Conservation (phyloP, 495 filamentous ascomycete species). For the Poronia punctata region DNA sequence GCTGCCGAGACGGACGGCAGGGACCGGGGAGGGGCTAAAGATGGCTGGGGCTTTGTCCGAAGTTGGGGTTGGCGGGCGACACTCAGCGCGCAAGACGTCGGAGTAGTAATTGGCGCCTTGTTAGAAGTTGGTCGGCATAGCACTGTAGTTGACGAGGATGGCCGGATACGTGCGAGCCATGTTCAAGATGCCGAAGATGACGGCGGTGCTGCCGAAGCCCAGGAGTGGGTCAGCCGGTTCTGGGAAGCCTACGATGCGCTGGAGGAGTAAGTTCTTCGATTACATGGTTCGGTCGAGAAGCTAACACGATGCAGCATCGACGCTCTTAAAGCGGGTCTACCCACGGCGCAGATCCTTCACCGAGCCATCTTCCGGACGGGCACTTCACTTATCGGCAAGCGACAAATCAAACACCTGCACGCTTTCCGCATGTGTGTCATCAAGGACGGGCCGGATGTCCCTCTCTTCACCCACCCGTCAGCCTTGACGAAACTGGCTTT, state of each 20-base stretch:
- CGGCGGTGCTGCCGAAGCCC: slow-evolving; percentile 39
- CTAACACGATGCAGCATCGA: slow-evolving; percentile 50
- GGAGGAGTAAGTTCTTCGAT: slow-evolving; percentile 47
- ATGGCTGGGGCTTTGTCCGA: slow-evolving; percentile 93
- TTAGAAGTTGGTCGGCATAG: slow-evolving; percentile 74
- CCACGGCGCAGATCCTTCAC: slow-evolving; percentile 81
- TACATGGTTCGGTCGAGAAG: slow-evolving; percentile 3
- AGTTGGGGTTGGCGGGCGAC: slow-evolving; percentile 98
- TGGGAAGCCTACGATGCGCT: slow-evolving; percentile 94
- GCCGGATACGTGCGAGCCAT: slow-evolving; percentile 29
- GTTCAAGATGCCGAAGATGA: slow-evolving; percentile 39
- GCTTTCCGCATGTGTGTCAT: slow-evolving; percentile 94
- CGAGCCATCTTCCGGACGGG: slow-evolving; percentile 91
- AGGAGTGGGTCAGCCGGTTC: slow-evolving; percentile 71
- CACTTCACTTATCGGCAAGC: slow-evolving; percentile 82
- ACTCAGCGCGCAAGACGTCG: slow-evolving; percentile 84
- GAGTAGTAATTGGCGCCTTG: slow-evolving; percentile 80
- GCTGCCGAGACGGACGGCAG: slow-evolving; percentile 50
- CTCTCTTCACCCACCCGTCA: slow-evolving; percentile 82
- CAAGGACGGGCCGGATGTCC: slow-evolving; percentile 86
- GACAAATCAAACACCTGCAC: slow-evolving; percentile 82
- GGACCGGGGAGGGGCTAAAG: slow-evolving; percentile 54
- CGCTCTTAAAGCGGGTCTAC: slow-evolving; percentile 66
- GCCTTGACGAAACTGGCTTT: slow-evolving; percentile 87
- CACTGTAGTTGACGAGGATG: slow-evolving; percentile 19